A percentile compares a stretch with the other conserved stretches of the same genome.
Evolutionary conservation across 192 early-diverging fungal species (phyloP).

Genomic region (Paraglomus occultum): DNA sequence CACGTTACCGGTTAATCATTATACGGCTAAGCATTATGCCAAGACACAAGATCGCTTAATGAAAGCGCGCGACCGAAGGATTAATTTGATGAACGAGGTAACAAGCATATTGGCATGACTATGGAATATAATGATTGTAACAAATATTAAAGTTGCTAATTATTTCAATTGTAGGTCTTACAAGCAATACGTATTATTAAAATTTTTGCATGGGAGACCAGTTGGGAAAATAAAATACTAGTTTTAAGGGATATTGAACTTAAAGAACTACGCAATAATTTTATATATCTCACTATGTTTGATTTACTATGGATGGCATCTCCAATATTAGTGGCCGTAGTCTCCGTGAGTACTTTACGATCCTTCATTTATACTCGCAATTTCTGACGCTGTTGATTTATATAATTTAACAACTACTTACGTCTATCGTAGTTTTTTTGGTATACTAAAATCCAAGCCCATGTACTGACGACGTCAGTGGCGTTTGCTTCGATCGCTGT

Average conservation of each 20-base stretch:
- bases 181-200: constrained; percentile 37
- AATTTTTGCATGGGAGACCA: constrained; percentile 36
- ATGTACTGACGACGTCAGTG: constrained; percentile 60
- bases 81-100: constrained; percentile 66
- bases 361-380: constrained; percentile 52
- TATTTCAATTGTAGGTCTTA: neutral
- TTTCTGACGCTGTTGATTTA: too few species aligned
- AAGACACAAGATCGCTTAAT: constrained; percentile 62
- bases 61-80: constrained; percentile 59
- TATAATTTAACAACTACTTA: constrained; percentile 10
- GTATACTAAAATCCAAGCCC: constrained; percentile 53
- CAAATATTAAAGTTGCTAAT: neutral
- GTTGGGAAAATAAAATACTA: constrained; percentile 35
- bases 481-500: constrained; percentile 88
- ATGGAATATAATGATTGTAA: neutral
- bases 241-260: constrained; percentile 40
- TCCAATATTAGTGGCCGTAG: too few species aligned
- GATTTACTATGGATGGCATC: neutral
- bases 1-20: constrained; percentile 35
- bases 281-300: constrained; percentile 4
- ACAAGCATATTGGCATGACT: constrained; percentile 35
- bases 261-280: constrained; percentile 31
- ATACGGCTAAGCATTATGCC: constrained; percentile 29
- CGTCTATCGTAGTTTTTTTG: constrained; percentile 38
- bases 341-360: neutral